Conservation (phyloP, 2,329 filamentous ascomycete genomes). For the Volutella citrinella region DNA sequence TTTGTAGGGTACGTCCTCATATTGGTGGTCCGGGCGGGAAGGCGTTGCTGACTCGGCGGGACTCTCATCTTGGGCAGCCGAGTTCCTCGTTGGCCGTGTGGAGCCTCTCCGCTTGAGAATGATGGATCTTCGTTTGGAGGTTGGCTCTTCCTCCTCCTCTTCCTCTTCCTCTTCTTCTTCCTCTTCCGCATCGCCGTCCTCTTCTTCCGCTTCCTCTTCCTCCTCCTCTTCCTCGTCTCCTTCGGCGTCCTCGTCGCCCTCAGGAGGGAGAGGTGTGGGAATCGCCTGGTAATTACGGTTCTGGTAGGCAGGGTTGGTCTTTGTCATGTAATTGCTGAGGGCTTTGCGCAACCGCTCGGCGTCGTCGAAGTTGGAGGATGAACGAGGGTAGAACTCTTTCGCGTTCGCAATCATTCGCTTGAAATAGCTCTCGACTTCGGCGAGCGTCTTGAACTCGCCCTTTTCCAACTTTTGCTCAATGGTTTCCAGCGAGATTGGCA, state of each 20-base stretch:
- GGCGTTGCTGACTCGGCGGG: slow-evolving; percentile 35
- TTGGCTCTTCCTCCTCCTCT: slow-evolving; percentile 28
- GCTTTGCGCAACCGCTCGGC: slow-evolving; percentile 85
- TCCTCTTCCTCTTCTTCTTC: slow-evolving; percentile 28
- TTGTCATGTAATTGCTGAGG: slow-evolving; percentile 83
- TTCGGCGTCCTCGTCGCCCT: slow-evolving; percentile 28
- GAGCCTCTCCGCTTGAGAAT: slow-evolving; percentile 37
- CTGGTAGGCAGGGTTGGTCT: slow-evolving; percentile 80
- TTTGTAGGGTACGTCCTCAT: slow-evolving; percentile 59
- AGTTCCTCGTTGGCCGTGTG: slow-evolving; percentile 33
- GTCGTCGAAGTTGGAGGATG: slow-evolving; percentile 73
- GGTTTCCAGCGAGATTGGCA: slow-evolving; percentile 75
- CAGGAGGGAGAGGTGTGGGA: slow-evolving; percentile 65
- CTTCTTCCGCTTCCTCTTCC: slow-evolving; percentile 27
- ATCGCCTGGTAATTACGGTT: slow-evolving; percentile 64
- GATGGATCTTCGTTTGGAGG: slow-evolving; percentile 36
- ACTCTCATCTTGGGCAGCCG: slow-evolving; percentile 30
- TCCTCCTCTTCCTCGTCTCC: slow-evolving; percentile 28
- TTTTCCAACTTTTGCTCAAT: slow-evolving; percentile 73
- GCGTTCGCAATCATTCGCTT: slow-evolving; percentile 87
- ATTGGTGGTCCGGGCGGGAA: slow-evolving; percentile 49
- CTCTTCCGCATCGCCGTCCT: slow-evolving; percentile 32
- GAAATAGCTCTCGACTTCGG: slow-evolving; percentile 77
- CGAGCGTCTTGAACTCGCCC: slow-evolving; percentile 66
- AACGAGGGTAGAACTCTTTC: slow-evolving; percentile 77